Evolutionary conservation across 306 rosid species (phyloP).

Genomic region (Cajanus cajan): DNA sequence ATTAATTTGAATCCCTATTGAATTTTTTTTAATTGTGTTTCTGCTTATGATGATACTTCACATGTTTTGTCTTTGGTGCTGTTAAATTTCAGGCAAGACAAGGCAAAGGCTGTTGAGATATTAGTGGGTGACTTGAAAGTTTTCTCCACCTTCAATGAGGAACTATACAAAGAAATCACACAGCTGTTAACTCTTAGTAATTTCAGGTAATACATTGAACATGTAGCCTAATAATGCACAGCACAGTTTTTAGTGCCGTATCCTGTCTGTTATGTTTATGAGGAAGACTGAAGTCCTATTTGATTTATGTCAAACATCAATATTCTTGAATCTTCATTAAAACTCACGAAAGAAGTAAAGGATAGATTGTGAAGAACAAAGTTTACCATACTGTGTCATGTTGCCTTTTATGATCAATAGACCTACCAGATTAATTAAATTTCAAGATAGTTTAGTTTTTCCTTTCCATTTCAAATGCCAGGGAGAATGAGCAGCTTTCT

Average conservation of each 20-base stretch:
- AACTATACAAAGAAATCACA: slow-evolving; percentile 82
- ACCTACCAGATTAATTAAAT: background rate
- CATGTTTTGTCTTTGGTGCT: slow-evolving; percentile 17
- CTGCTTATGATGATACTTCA: slow-evolving; percentile 15
- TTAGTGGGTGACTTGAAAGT: slow-evolving; percentile 75
- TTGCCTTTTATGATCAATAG: background rate
- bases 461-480: slow-evolving; percentile 36
- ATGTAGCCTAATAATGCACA: background rate
- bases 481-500: slow-evolving; percentile 86
- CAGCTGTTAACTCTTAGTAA: slow-evolving; percentile 73
- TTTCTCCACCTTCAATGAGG: slow-evolving; percentile 77
- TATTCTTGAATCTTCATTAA: slow-evolving; percentile 26
- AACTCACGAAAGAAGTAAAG: background rate
- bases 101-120: slow-evolving; percentile 72
- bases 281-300: background rate
- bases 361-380: background rate
- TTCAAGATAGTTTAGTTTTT: background rate
- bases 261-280: background rate
- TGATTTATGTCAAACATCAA: background rate
- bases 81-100: slow-evolving; percentile 59
- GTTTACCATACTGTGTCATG: background rate
- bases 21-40: background rate
- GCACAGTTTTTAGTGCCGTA: background rate
- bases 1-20: slow-evolving; percentile 15
- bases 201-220: slow-evolving; percentile 65